Evolutionary conservation across 805 yeast genomes (phyloP).

Genomic region (Wickerhamiella azymoides): DNA sequence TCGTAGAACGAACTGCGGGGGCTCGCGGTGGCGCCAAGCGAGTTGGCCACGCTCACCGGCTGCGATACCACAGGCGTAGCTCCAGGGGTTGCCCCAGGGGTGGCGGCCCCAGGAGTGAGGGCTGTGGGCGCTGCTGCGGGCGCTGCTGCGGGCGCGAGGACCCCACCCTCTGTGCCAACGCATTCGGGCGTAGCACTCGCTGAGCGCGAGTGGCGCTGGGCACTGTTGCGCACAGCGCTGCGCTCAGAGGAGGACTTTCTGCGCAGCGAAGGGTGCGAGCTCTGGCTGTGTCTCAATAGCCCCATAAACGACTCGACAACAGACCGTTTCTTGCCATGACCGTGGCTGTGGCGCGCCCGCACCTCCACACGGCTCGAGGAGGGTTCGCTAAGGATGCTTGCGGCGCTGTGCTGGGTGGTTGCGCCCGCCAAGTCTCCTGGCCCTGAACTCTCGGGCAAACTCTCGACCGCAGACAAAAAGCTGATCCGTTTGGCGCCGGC

Average conservation of each 20-base stretch:
- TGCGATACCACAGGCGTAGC: no score
- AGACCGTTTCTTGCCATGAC: neutral
- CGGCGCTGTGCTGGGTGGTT: neutral
- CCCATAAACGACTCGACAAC: neutral
- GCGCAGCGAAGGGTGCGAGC: neutral
- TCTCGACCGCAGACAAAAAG: neutral
- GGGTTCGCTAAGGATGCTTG: neutral
- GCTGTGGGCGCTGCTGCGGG: no score
- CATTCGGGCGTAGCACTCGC: no score
- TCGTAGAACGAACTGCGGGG: constrained; percentile 5
- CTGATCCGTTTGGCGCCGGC: neutral
- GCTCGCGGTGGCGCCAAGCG: neutral
- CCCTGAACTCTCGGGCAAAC: neutral
- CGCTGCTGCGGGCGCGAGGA: no score
- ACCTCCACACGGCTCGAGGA: neutral
- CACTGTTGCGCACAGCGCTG: neutral
- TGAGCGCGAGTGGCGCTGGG: no score
- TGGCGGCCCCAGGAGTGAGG: no score
- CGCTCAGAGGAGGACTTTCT: neutral
- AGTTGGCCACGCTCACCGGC: no score
- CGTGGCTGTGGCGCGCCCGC: neutral
- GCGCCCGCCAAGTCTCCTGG: neutral
- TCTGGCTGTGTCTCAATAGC: neutral
- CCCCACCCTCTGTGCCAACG: no score
- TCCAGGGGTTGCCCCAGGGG: no score